A percentile compares a stretch with the other conserved stretches of the same genome.
These are phyloP conservation scores for Globisporangium splendens DNA, from an alignment of 352 stramenopile genomes.

Conservation along the genomic window DNA sequence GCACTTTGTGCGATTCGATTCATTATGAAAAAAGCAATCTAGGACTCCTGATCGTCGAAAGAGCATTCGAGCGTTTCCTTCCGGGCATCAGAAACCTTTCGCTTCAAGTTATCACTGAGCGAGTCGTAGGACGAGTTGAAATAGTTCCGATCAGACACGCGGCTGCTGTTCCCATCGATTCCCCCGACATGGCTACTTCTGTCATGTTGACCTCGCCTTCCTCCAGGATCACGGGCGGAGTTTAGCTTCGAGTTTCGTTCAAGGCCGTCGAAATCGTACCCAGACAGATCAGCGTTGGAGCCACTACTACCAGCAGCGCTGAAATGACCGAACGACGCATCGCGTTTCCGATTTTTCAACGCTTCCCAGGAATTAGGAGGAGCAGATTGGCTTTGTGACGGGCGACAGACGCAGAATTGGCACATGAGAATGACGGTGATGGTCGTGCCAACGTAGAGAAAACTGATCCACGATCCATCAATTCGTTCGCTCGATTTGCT, in stretches of 20 bases:
- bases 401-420: slow-evolving; percentile 27
- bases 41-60: slow-evolving; percentile 22
- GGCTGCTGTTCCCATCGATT: background rate
- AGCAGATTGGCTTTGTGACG: background rate
- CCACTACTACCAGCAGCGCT: background rate
- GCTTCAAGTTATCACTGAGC: slow-evolving; percentile 28
- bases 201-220: background rate
- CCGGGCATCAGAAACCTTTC: slow-evolving; percentile 27
- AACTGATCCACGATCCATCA: slow-evolving; percentile 22
- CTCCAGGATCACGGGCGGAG: background rate
- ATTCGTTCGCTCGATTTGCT: slow-evolving; percentile 9
- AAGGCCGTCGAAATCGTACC: slow-evolving; percentile 15
- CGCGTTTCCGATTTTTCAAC: background rate
- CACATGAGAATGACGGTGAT: slow-evolving; percentile 22
- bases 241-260: slow-evolving; percentile 6
- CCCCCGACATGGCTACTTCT: background rate
- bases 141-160: slow-evolving; percentile 12
- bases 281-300: slow-evolving; percentile 2
- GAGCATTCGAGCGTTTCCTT: slow-evolving; percentile 29
- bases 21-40: background rate
- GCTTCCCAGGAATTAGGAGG: slow-evolving; percentile 1
- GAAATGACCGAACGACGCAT: background rate
- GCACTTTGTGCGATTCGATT: too few species aligned
- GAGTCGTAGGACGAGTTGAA: slow-evolving; percentile 21
- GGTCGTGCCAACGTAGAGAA: slow-evolving; percentile 17